Evolutionary conservation across 352 stramenopile genomes (phyloP).

Genomic region (Globisporangium irregulare): DNA sequence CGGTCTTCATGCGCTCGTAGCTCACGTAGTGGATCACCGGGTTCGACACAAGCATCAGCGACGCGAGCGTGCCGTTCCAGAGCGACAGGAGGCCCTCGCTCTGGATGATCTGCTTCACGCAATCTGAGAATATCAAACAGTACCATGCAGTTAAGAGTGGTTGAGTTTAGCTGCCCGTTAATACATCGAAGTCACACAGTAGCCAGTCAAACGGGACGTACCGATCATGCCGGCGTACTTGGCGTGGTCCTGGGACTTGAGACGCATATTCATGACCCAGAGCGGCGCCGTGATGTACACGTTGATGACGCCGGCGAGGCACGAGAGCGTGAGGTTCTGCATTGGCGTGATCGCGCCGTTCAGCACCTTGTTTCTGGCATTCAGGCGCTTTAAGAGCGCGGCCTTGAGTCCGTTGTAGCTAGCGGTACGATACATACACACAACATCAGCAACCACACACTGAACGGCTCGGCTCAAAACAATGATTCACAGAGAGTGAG

Average conservation of each 20-base stretch:
- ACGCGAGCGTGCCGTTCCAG: constrained; percentile 91
- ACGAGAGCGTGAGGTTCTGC: constrained; percentile 60
- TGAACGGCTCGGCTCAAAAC: not conserved
- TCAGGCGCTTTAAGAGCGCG: constrained; percentile 66
- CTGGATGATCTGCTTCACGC: constrained; percentile 47
- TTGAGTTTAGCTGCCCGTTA: constrained; percentile 16
- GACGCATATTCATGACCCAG: constrained; percentile 93
- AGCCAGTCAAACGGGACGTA: not conserved
- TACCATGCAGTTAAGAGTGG: constrained; percentile 8
- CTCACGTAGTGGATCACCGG: constrained; percentile 95
- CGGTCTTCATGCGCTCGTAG: constrained; percentile 92
- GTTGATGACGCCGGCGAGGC: constrained; percentile 87
- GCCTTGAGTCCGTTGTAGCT: constrained; percentile 70
- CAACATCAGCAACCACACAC: constrained; percentile 12
- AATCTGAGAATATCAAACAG: constrained; percentile 25
- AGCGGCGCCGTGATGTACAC: constrained; percentile 82
- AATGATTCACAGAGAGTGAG: not conserved
- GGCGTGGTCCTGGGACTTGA: constrained; percentile 82
- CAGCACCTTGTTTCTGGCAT: constrained; percentile 24
- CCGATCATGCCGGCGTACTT: constrained; percentile 51
- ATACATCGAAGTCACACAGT: not conserved
- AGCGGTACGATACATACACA: not conserved
- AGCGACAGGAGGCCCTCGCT: constrained; percentile 84
- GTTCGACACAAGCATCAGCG: constrained; percentile 93
- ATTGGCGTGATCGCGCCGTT: constrained; percentile 41